Percentiles rank a stretch among this genome's conserved stretches.
phyloP scores from a whole-genome alignment of 1,284 basidiomycete genomes.

The Pascua sp. region DNA sequence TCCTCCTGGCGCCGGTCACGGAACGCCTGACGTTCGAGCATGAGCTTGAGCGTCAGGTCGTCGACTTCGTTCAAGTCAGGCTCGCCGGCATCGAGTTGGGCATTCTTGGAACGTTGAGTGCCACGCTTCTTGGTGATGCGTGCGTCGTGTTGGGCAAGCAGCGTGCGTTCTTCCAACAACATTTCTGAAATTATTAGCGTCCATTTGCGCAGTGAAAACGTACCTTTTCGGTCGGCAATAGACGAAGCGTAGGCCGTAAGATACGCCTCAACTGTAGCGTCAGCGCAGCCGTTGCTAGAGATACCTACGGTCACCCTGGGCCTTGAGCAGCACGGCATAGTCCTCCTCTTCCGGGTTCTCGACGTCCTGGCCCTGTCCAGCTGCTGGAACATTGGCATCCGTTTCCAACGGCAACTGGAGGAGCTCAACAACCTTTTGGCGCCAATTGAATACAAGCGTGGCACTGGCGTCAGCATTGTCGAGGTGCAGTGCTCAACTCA shows the following conservation, averaged over 20 bases:
- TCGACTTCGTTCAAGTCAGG: conserved; percentile 22
- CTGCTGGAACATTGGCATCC: conserved; percentile 14
- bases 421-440: conserved; percentile 36
- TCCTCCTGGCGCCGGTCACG: conserved; percentile 31
- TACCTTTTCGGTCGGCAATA: conserved; percentile 43
- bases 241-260: conserved; percentile 43
- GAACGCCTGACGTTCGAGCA: conserved; percentile 39
- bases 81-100: conserved; percentile 16
- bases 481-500: conserved; percentile 11
- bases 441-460: conserved; percentile 39
- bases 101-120: conserved; percentile 31
- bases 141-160: conserved; percentile 31
- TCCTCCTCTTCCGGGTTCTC: conserved; percentile 43
- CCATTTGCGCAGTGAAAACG: neutral
- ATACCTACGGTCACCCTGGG: conserved; percentile 42
- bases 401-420: conserved; percentile 36
- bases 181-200: conserved; percentile 28
- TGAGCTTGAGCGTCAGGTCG: conserved; percentile 28
- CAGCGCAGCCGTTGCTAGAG: neutral
- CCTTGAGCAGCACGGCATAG: conserved; percentile 42
- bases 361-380: conserved; percentile 25
- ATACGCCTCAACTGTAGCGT: conserved; percentile 38
- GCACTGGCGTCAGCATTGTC: conserved; percentile 34
- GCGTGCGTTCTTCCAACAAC: conserved; percentile 38
- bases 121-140: conserved; percentile 31